phyloP scores from a whole-genome alignment of 257 asterid genomes.

The Cinchona pubescens region DNA sequence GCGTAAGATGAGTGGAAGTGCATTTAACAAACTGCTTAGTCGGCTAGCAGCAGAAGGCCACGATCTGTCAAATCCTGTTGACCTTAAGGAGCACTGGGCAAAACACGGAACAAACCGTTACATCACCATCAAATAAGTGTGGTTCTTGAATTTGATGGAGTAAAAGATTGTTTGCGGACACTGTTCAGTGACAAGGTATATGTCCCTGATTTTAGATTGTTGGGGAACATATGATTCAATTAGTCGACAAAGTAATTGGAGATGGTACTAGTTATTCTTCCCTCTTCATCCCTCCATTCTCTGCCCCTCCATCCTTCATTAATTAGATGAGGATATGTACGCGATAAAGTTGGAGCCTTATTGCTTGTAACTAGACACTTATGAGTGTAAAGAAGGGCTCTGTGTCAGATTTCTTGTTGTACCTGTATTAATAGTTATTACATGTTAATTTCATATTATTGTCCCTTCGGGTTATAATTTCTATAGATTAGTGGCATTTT shows the following conservation, averaged over 20 bases:
- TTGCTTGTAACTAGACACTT: conserved; percentile 9
- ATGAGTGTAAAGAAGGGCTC: conserved; percentile 30
- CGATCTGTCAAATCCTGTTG: conserved; percentile 78
- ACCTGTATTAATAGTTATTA: conserved; percentile 11
- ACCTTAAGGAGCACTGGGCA: conserved; percentile 92
- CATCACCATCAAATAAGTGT: conserved; percentile 76
- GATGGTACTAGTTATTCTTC: not conserved
- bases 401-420: conserved; percentile 15
- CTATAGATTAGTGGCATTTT: too few relatives aligned
- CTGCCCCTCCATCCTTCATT: not conserved
- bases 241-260: not conserved
- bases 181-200: not conserved
- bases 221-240: not conserved
- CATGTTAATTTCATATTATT: conserved; percentile 14
- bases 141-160: not conserved
- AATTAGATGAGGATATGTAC: conserved; percentile 6
- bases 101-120: conserved; percentile 97
- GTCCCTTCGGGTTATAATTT: not conserved
- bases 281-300: not conserved
- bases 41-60: conserved; percentile 88
- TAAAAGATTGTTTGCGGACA: not conserved
- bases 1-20: conserved; percentile 96
- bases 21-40: conserved; percentile 80
- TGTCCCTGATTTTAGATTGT: not conserved
- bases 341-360: conserved; percentile 5